Evolutionary conservation across 2,329 filamentous ascomycete species (phyloP), one percentile per base, ranked within the genome.

Genomic region (Aureobasidium sp.): DNA sequence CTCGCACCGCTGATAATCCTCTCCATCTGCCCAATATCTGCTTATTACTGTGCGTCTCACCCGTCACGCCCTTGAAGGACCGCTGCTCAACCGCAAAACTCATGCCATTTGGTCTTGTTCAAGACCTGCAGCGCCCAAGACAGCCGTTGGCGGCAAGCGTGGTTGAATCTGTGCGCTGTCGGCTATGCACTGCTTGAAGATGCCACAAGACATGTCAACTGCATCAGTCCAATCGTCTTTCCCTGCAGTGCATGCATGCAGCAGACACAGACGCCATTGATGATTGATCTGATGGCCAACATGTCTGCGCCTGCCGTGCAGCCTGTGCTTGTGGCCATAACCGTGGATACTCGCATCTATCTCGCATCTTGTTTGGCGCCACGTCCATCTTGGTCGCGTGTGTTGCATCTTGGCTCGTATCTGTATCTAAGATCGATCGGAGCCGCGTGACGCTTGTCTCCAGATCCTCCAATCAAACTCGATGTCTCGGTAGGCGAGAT

Each of bases 101-200:
- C 9, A 11, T 34, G 31, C 9, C 11, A 34, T 34, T 11, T 34
- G 11, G 8, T 12, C 12, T 25, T 27, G 25, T 29, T 8, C 20
- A 47, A 17, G 25, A 27, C 20, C 41, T 42, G 41, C 20, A 42
- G 11, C 2, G 20, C 17, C 39, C n/a, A 20, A 25, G 42, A 27
- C 36, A 22, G 48, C 20, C 31, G 49, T 52, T 52, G 49, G 49
- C 49, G 49, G 49, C 49, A 52, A 52, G n/a, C 49, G 49, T 39
- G 34, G 20, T 27, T 37, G 22, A n/a, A 29, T 29, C 47, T 34
- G 31, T 44, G 20, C 14, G 20, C 25, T 25, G 29, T 48, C 25
- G 45, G 45, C 45, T 48, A 29, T 48, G 45, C 45, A 48, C 14
- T 48, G 45, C 45, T 29, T 17, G 6, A 27, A 47, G 14, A 27